Base-by-base conservation (phyloP, 345 rosid species). In the Erucastrum elatum region DNA sequence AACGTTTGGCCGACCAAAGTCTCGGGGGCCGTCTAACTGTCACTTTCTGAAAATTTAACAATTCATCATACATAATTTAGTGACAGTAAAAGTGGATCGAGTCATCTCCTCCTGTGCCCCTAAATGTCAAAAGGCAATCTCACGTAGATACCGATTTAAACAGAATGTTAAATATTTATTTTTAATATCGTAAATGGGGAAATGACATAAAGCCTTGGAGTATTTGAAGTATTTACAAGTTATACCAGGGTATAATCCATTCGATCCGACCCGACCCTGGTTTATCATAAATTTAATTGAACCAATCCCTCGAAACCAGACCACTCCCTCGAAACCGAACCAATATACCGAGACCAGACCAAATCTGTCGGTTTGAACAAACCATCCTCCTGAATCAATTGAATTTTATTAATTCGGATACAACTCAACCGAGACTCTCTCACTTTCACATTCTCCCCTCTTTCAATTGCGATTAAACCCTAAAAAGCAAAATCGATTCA, bases 1-100 rank as follows among this genome's bases (percentile, higher is more conserved):
- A 71, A 77, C 76, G 81, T 71, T 16, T 55, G 46, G 4, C 6
- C 71, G 71, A 77, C 76, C 72, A 71, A 64, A 55, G 60, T 71
- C 60, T 21, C 12, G 67, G 56, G 49, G 13, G 49, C 49, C 49
- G 66, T 51, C 70, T 34, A 63, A 77, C 70, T 76, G 70, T 70
- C 70, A 76, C 80, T 33, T 68, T 44, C 74, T 49, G 2, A 15
- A 77, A 33, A 2, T n/a, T 41, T 61, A 46, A 68, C 68, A 68
- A 58, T 6, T 1, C 44, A 13, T 4, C 2, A 13, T 61, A 5
- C 2, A 73, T 73, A 46, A 53, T 17, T 56, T 58, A 66, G 12
- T 27, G 35, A 75, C 56, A 62, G 66, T 70, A 9, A 70, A n/a
- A 53, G 7, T 30, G 67, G 21, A 21, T 21, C 21, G 31, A 29